Percentiles rank a stretch among this genome's conserved stretches.
phyloP scores from a whole-genome alignment of 768 basidiomycete genomes.

The Suillus plorans region DNA sequence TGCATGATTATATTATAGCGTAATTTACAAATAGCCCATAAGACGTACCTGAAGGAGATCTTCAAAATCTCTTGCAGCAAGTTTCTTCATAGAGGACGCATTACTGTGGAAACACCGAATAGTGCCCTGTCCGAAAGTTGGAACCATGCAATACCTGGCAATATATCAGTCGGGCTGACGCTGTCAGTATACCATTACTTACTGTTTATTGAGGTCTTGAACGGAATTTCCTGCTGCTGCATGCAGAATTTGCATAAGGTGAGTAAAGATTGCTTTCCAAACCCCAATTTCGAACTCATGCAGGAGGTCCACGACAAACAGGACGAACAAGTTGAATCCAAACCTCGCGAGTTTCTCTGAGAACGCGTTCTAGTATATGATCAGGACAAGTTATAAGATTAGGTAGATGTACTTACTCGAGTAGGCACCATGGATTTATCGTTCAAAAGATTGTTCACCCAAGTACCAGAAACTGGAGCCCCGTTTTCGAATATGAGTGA shows the following conservation, averaged over 20 bases:
- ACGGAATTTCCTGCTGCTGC: not conserved
- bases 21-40: no score
- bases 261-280: constrained; percentile 14
- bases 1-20: no score
- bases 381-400: not conserved
- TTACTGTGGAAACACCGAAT: no score
- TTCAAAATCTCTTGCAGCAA: no score
- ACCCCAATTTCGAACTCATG: constrained; percentile 10
- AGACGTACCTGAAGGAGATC: no score
- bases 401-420: not conserved
- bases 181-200: not conserved
- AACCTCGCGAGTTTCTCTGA: not conserved
- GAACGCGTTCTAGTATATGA: not conserved
- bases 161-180: not conserved
- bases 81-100: no score
- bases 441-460: constrained; percentile 6
- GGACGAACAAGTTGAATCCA: not conserved
- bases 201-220: not conserved
- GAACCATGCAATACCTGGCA: constrained; percentile 12
- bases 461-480: not conserved
- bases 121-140: constrained; percentile 12
- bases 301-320: constrained; percentile 2
- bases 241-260: constrained; percentile 1
- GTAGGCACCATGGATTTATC: constrained; percentile 6
- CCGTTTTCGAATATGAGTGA: constrained; percentile 8